Percentiles rank a stretch among this genome's conserved stretches.
Evolutionary conservation across 176 grass and related monocot genomes (phyloP).

Genomic region (Eleusine coracana): DNA sequence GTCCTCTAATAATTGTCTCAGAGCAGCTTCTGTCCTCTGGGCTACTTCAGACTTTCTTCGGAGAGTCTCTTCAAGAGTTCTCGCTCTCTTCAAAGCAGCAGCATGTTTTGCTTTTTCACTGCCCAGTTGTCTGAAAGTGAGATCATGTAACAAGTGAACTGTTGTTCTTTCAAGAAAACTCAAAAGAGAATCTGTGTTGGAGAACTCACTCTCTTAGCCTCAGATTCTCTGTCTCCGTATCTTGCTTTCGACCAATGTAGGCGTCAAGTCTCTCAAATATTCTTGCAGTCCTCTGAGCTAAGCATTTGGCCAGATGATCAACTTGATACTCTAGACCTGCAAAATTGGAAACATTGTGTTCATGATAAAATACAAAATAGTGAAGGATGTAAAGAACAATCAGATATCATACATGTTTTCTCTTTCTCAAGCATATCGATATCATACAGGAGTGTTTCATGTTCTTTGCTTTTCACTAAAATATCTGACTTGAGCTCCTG

Average conservation of each 20-base stretch:
- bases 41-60: background rate
- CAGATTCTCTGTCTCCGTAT: background rate
- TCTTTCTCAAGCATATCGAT: conserved; percentile 1
- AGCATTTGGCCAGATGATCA: background rate
- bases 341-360: background rate
- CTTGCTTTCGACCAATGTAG: conserved; percentile 1
- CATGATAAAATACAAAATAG: background rate
- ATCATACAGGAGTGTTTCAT: background rate
- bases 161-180: background rate
- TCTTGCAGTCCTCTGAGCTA: conserved; percentile 15
- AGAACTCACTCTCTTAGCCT: background rate
- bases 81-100: background rate
- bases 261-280: conserved; percentile 2
- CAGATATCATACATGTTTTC: background rate
- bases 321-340: conserved; percentile 9
- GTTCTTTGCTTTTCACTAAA: background rate
- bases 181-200: no score
- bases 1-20: background rate
- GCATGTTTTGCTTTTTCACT: background rate
- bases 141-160: background rate
- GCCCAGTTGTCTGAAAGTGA: conserved; percentile 4
- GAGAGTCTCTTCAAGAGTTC: background rate
- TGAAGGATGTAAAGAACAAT: background rate
- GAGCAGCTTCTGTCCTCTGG: background rate
- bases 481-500: conserved; percentile 10